phyloP scores from a whole-genome alignment of 148 eudicot genomes.

The Rhododendron williamsianum region DNA sequence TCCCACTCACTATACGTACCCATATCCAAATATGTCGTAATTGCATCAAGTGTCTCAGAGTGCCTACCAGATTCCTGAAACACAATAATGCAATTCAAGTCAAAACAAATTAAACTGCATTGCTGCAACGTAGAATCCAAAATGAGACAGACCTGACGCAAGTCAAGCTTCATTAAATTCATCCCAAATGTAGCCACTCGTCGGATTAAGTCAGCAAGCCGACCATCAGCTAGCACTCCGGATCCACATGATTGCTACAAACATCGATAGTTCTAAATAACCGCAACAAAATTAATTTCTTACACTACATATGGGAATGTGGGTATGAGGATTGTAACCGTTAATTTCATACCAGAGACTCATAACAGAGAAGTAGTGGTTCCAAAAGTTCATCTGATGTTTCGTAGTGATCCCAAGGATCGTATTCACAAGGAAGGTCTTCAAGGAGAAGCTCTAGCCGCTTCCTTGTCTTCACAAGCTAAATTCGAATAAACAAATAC shows the following conservation, averaged over 20 bases:
- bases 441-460: constrained; percentile 81
- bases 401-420: constrained; percentile 62
- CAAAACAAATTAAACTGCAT: constrained; percentile 2
- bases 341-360: constrained; percentile 61
- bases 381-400: constrained; percentile 70
- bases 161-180: constrained; percentile 87
- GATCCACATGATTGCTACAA: constrained; percentile 80
- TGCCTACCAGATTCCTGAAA: constrained; percentile 82
- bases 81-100: constrained; percentile 3
- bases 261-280: neutral
- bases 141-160: constrained; percentile 68
- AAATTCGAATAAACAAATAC: constrained; percentile 11
- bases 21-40: constrained; percentile 69
- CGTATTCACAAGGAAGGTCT: constrained; percentile 69
- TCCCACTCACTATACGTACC: constrained; percentile 85
- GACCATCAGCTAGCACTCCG: constrained; percentile 89
- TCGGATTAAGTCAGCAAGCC: constrained; percentile 81
- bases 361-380: constrained; percentile 78
- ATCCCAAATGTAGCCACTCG: constrained; percentile 84
- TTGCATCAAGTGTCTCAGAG: constrained; percentile 77
- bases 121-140: neutral
- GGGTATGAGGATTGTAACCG: neutral
- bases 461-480: constrained; percentile 72
- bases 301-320: neutral
- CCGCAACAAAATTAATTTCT: constrained; percentile 3